Conservation (phyloP, 441 rosid genomes). For the Syzygium syzygioides region DNA sequence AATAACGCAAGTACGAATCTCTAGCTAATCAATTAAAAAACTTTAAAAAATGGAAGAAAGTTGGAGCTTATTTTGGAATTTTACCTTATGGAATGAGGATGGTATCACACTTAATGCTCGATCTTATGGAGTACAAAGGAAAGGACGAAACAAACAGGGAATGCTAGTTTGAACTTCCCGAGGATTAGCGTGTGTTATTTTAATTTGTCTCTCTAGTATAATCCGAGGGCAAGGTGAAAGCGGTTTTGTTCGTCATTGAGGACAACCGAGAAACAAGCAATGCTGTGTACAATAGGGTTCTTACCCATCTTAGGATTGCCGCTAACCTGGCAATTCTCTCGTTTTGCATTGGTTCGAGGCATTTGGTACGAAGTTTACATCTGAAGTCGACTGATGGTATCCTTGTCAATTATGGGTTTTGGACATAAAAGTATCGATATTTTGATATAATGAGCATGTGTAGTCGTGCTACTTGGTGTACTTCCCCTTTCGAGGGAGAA, state of each 20-base stretch:
- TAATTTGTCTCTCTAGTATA: background rate
- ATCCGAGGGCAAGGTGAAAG: background rate
- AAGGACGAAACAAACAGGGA: background rate
- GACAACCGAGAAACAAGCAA: background rate
- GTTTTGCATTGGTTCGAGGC: background rate
- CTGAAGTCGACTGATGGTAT: background rate
- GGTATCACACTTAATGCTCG: background rate
- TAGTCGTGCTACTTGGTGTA: background rate
- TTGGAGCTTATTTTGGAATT: background rate
- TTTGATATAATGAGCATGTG: background rate
- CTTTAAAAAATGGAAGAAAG: background rate
- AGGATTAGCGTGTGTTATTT: background rate
- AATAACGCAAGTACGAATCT: background rate
- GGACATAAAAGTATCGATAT: background rate
- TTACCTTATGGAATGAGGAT: background rate
- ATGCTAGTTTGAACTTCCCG: background rate
- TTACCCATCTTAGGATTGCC: background rate
- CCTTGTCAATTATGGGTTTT: background rate
- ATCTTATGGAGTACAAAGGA: background rate
- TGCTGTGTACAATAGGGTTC: background rate
- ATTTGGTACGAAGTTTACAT: background rate
- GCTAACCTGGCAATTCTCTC: background rate
- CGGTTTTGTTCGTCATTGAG: background rate
- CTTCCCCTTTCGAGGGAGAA: background rate
- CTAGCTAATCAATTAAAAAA: background rate